These are phyloP conservation scores for Phytophthora quininea DNA, from an alignment of 352 stramenopile species.

Conservation along the genomic window DNA sequence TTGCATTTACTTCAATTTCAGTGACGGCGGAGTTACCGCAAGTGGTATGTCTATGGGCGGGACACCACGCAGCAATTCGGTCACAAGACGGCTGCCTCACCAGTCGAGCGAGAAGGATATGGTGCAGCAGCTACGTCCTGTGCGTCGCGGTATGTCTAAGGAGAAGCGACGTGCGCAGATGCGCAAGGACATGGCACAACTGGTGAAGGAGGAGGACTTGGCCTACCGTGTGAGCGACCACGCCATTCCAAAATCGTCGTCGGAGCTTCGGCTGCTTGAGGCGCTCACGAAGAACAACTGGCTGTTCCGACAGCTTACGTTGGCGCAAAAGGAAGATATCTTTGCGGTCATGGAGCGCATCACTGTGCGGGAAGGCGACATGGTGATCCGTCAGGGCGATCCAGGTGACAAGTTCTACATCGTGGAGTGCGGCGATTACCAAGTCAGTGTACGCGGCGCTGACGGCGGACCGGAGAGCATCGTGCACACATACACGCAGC, in stretches of 20 bases:
- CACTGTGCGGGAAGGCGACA: conserved; percentile 72
- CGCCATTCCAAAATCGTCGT: conserved; percentile 74
- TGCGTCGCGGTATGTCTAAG: conserved; percentile 90
- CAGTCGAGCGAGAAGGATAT: conserved; percentile 56
- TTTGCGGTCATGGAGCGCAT: conserved; percentile 91
- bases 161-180: conserved; percentile 88
- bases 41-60: conserved; percentile 28
- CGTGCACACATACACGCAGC: conserved; percentile 81
- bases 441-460: conserved; percentile 88
- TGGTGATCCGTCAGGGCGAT: conserved; percentile 94
- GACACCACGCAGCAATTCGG: conserved; percentile 31
- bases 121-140: conserved; percentile 70
- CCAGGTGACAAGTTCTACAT: conserved; percentile 94
- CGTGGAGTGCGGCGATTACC: conserved; percentile 91
- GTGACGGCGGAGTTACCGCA: conserved; percentile 14
- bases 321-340: conserved; percentile 89
- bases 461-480: conserved; percentile 72
- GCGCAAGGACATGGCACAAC: conserved; percentile 89
- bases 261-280: conserved; percentile 78
- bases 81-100: conserved; percentile 44
- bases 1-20: conserved; percentile 89
- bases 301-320: conserved; percentile 93
- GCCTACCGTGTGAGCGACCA: conserved; percentile 86
- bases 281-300: conserved; percentile 91
- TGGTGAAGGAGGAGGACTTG: conserved; percentile 88